Evolutionary conservation across 2,329 filamentous ascomycete genomes (phyloP).

Genomic region (Phyllosticta paracitricarpa): DNA sequence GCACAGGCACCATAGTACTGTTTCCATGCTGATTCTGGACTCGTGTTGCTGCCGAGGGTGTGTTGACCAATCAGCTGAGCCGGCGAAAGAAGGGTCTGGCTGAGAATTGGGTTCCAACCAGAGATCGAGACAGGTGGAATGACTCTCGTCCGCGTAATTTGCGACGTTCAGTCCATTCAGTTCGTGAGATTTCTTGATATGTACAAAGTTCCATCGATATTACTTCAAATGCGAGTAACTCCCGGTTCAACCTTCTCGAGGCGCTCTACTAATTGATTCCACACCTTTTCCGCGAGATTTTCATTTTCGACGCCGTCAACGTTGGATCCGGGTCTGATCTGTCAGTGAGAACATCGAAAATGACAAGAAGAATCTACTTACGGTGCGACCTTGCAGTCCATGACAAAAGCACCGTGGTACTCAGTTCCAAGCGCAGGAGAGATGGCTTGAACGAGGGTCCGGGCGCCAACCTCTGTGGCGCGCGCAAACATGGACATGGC

Average conservation of each 20-base stretch:
- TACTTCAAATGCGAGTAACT: slow-evolving; percentile 11
- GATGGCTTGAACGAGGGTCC: slow-evolving; percentile 16
- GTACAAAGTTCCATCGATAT: neutral
- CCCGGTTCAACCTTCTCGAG: slow-evolving; percentile 16
- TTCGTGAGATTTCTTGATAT: neutral
- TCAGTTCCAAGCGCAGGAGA: slow-evolving; percentile 13
- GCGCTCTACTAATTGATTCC: slow-evolving; percentile 13
- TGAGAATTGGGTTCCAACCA: neutral
- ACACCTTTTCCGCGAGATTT: slow-evolving; percentile 12
- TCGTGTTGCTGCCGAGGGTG: neutral
- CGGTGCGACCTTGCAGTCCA: slow-evolving; percentile 15
- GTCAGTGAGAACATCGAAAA: neutral
- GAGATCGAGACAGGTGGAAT: too few species aligned
- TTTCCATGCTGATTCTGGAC: neutral
- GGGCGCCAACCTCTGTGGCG: slow-evolving; percentile 16
- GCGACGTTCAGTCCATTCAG: too few species aligned
- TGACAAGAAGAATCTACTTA: slow-evolving; percentile 6
- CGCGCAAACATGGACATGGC: slow-evolving; percentile 12
- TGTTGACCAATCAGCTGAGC: neutral
- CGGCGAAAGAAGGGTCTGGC: neutral
- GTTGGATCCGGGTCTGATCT: slow-evolving; percentile 10
- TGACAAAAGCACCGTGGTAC: slow-evolving; percentile 16
- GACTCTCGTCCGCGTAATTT: too few species aligned
- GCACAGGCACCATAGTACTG: neutral
- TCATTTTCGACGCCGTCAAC: slow-evolving; percentile 12